Base-by-base conservation (phyloP, 352 stramenopile genomes). In the Globisporangium cederbergense region DNA sequence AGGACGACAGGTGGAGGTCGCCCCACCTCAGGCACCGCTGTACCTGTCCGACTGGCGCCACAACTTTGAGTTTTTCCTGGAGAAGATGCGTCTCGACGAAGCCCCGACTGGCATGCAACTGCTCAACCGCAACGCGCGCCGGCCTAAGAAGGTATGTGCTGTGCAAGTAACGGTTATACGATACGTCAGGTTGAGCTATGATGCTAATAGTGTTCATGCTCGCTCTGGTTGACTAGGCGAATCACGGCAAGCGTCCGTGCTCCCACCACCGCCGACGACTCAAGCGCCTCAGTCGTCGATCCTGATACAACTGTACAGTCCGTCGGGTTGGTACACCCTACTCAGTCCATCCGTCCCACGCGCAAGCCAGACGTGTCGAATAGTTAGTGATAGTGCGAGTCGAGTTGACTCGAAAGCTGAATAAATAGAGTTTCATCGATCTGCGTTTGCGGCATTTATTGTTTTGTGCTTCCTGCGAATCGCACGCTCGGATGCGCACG, bases 11-110 rank as follows among this genome's bases (percentile, higher is more conserved):
- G 58, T 47, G 22, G 38, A 32, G 5, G 32, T 38, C 1, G 28
- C 9, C 10, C 66, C 69, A 22, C 57, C 62, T 13, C 66, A 76
- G 34, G 69, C 74, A 10, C 74, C 75, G 25, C 67, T 70, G 30
- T 83, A 88, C 64, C 63, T 88, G 60, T 79, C 80, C 45, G 80
- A 83, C 57, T 81, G 79, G 71, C 65, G 62, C 50, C 75, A 85
- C 51, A 88, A 79, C 53, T 58, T 88, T 10, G 77, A 86, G 50
- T 86, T 86, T 43, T 74, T 70, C 45, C 60, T 88, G 10, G 79
- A 88, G 58, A 77, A 75, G 13, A 88, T 88, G 77, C 79, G 79
- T 34, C 62, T 77, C 10, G 68, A 55, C 9, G 55, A 74, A 58
- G 55, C 64, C 1, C 62, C 68, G 25, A 73, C 79, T 43, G 73